Evolutionary conservation across 2,329 filamentous ascomycete species (phyloP), one percentile per base, ranked within the genome.

Genomic region (Penicillium psychrosexuale): DNA sequence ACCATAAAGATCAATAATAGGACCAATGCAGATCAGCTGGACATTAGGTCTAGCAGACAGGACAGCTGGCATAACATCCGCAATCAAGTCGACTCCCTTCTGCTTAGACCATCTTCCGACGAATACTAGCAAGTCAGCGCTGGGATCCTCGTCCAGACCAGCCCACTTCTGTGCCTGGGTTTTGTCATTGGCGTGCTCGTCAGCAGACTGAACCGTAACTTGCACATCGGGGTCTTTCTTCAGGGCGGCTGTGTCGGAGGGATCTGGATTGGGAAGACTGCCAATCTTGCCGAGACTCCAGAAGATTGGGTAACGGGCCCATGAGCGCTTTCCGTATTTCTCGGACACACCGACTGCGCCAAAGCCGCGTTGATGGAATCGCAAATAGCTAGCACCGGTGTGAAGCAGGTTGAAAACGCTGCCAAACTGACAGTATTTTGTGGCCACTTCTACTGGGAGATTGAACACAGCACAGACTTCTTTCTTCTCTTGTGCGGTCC

Each of bases 41-140:
- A 80, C 80, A 55, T 84, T 81, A 1, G 80, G 76, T 57, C 85
- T 77, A 55, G 82, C 76, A 62, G 87, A 84, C 5, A 88, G 75
- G 34, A 88, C 77, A 19, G 80, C 78, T 24, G 84, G 84, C 70
- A 87, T 85, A 36, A 87, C 83, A 63, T 88, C 85, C 15, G 85
- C 85, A 61, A 88, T 87, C 50, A 88, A 73, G 67, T 88, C 85
- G 48, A 88, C 78, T 59, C 85, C 85, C 70, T 88, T 88, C 63
- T 88, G 85, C 77, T 85, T 82, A 9, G 82, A 85, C 85, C 85
- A 88, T 55, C 85, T 80, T 55, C 85, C 85, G 38, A 88, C 85
- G 61, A 88, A 88, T 7, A 88, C 85, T 58, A 88, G 81, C 3
- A 88, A 76, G 55, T 88, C 84, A 2, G 85, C 84, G 27, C 84